These are phyloP conservation scores for Telopea speciosissima DNA, from an alignment of 177 flowering plant genomes.

Conservation along the genomic window DNA sequence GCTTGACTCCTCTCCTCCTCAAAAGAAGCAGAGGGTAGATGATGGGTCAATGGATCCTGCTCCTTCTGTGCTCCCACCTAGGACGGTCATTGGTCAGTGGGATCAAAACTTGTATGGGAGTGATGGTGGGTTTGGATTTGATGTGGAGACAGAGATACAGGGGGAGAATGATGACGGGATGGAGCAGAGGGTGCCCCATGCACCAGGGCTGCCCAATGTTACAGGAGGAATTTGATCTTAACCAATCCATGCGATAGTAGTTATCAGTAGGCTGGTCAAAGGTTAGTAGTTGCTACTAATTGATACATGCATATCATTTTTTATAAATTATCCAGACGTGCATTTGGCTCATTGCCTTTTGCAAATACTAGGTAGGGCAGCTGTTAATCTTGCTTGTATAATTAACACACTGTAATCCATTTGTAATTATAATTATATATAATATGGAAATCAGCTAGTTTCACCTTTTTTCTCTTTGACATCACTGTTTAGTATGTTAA, in stretches of 20 bases:
- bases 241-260: neutral
- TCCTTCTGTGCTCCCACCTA: conserved; percentile 5
- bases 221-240: conserved; percentile 11
- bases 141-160: conserved; percentile 15
- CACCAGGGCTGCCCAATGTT: conserved; percentile 4
- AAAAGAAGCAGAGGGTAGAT: conserved; percentile 33
- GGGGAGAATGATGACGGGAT: conserved; percentile 15
- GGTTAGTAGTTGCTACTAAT: neutral
- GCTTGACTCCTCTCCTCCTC: conserved; percentile 19
- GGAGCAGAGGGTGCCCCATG: conserved; percentile 2
- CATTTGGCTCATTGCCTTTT: neutral
- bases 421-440: conserved; percentile 9
- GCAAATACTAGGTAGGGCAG: neutral
- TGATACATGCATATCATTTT: too few relatives aligned
- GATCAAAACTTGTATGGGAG: conserved; percentile 24
- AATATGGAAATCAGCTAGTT: neutral
- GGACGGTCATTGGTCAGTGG: conserved; percentile 21
- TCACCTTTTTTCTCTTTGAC: neutral
- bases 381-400: conserved; percentile 4
- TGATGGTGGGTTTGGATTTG: conserved; percentile 21
- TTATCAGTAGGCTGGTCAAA: neutral
- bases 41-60: conserved; percentile 13
- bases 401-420: conserved; percentile 4
- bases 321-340: neutral
- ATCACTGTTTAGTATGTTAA: too few relatives aligned